Evolutionary conservation across 805 yeast genomes (phyloP).

Genomic region (Candida multigemmis): DNA sequence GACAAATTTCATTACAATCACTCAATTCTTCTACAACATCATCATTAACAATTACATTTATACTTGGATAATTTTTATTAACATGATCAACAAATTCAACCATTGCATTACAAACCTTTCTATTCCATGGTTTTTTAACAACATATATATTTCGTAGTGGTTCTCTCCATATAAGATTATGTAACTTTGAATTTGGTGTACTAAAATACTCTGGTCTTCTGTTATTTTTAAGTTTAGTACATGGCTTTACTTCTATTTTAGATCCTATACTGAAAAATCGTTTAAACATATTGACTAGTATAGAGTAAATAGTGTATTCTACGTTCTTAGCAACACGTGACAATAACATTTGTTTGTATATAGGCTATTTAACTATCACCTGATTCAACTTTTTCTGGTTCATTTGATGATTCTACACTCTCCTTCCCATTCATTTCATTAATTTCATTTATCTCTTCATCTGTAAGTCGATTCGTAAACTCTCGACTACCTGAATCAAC

Average conservation of each 20-base stretch:
- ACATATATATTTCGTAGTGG: conserved; percentile 69
- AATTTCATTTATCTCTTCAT: conserved; percentile 28
- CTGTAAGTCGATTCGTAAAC: conserved; percentile 21
- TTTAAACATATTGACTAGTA: no score
- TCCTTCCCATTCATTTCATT: conserved; percentile 20
- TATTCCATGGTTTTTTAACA: conserved; percentile 80
- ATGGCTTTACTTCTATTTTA: conserved; percentile 5
- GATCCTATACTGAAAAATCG: no score
- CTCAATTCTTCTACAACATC: conserved; percentile 71
- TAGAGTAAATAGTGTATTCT: no score
- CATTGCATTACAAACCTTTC: conserved; percentile 56
- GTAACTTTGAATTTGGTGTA: conserved; percentile 51
- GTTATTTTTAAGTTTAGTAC: conserved; percentile 7
- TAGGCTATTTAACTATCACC: neutral
- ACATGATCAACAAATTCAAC: conserved; percentile 54
- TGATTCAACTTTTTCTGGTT: neutral
- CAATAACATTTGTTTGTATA: neutral
- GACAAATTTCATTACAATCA: no score
- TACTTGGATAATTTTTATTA: conserved; percentile 52
- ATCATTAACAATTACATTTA: conserved; percentile 69
- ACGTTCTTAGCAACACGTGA: no score
- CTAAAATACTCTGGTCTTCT: conserved; percentile 43
- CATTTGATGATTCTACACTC: neutral
- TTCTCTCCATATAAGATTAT: conserved; percentile 58
- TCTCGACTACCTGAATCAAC: conserved; percentile 29